A percentile compares a stretch with the other conserved stretches of the same genome.
Evolutionary conservation across 2,329 filamentous ascomycete species (phyloP).

Genomic region (Magnaporthales sp.): DNA sequence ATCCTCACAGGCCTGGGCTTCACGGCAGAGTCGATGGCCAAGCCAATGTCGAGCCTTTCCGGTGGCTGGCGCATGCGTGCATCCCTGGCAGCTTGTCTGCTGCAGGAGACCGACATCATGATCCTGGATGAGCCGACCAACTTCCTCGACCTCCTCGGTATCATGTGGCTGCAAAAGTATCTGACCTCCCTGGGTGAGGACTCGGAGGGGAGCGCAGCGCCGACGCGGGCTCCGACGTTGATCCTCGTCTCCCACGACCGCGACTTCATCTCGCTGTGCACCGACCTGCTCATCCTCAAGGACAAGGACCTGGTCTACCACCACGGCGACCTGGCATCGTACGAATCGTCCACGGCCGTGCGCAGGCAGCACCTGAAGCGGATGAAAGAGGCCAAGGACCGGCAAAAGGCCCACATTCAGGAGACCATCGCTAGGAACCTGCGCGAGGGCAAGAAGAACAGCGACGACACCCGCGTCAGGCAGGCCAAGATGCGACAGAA

Average conservation of each 20-base stretch:
- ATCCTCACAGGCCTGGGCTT: conserved; percentile 27
- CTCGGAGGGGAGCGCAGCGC: conserved; percentile 19
- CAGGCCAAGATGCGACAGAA: conserved; percentile 79
- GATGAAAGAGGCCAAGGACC: conserved; percentile 77
- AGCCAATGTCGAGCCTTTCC: conserved; percentile 57
- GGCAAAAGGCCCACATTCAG: conserved; percentile 72
- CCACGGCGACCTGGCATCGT: conserved; percentile 63
- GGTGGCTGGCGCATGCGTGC: conserved; percentile 71
- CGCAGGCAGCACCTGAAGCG: conserved; percentile 59
- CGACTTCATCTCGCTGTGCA: conserved; percentile 69
- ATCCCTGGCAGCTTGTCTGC: conserved; percentile 54
- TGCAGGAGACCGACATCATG: conserved; percentile 67
- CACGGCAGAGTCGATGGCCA: conserved; percentile 28
- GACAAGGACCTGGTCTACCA: conserved; percentile 67
- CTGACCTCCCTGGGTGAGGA: conserved; percentile 48
- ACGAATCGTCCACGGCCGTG: conserved; percentile 60
- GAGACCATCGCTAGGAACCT: conserved; percentile 68
- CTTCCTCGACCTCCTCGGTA: conserved; percentile 73
- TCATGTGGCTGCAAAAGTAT: conserved; percentile 76
- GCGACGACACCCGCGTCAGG: conserved; percentile 79
- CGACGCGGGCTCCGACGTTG: conserved; percentile 43
- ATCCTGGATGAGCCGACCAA: conserved; percentile 85
- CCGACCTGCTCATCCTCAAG: conserved; percentile 67
- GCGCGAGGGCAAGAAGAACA: conserved; percentile 64
- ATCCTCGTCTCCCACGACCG: conserved; percentile 79